phyloP scores from a whole-genome alignment of 805 yeast species.

The Nakazawaea ernobii region DNA sequence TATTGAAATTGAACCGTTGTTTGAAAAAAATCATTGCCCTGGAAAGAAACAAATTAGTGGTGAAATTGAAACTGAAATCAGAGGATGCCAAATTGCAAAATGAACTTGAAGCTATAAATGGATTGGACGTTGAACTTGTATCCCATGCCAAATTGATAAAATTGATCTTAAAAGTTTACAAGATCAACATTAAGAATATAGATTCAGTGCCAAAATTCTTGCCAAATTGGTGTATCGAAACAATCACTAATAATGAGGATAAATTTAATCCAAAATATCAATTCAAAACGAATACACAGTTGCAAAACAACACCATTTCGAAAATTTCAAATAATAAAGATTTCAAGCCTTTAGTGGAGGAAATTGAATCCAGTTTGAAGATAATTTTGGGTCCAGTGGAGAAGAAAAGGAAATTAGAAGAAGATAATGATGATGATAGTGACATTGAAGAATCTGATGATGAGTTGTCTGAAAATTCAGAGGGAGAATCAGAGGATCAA shows the following conservation, averaged over 20 bases:
- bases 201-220: conserved; percentile 31
- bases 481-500: conserved; percentile 17
- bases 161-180: conserved; percentile 18
- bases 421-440: conserved; percentile 20
- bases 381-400: conserved; percentile 22
- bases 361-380: conserved; percentile 20
- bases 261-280: conserved; percentile 42
- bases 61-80: conserved; percentile 13
- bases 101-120: conserved; percentile 12
- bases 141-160: conserved; percentile 14
- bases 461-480: conserved; percentile 21
- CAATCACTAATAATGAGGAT: conserved; percentile 24
- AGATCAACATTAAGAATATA: conserved; percentile 23
- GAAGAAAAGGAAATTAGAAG: conserved; percentile 15
- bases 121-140: conserved; percentile 7
- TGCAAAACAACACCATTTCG: conserved; percentile 41
- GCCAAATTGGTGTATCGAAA: conserved; percentile 24
- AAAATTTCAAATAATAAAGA: conserved; percentile 38
- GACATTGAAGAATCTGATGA: conserved; percentile 21
- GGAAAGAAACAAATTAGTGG: conserved; percentile 7
- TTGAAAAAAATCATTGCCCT: conserved; percentile 24
- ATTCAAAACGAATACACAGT: conserved; percentile 34
- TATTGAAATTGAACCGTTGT: conserved; percentile 33
- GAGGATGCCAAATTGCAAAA: conserved; percentile 16
- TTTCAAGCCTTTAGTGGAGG: conserved; percentile 26